Evolutionary conservation across 352 stramenopile genomes (phyloP).

Genomic region (Peronosclerospora sorghi): DNA sequence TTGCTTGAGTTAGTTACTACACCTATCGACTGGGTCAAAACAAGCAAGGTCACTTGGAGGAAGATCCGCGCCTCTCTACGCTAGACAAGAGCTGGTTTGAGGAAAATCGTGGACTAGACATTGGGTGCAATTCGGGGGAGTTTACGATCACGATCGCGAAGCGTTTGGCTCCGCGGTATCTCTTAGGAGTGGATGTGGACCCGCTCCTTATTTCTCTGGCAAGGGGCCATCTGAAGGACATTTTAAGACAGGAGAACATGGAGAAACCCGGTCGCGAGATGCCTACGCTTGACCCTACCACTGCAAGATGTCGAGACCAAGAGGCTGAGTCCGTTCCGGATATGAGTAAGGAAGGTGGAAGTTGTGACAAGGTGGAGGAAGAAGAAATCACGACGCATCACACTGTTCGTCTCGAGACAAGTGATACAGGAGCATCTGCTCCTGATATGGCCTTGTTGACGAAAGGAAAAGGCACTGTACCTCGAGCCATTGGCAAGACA

Average conservation of each 20-base stretch:
- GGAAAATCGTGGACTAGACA: slow-evolving; percentile 51
- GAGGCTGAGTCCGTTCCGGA: slow-evolving; percentile 1
- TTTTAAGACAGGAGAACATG: slow-evolving; percentile 47
- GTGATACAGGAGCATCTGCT: slow-evolving; percentile 19
- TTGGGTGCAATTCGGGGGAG: slow-evolving; percentile 78
- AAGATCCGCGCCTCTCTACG: slow-evolving; percentile 45
- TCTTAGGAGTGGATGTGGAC: slow-evolving; percentile 71
- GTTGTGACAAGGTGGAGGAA: background rate
- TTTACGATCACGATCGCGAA: slow-evolving; percentile 63
- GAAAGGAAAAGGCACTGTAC: slow-evolving; percentile 16
- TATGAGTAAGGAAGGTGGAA: background rate
- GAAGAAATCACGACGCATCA: background rate
- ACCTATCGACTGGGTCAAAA: slow-evolving; percentile 58
- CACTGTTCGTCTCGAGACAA: background rate
- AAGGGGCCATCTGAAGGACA: slow-evolving; percentile 47
- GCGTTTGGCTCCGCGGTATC: slow-evolving; percentile 33
- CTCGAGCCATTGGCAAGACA: slow-evolving; percentile 40
- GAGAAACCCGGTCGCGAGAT: slow-evolving; percentile 45
- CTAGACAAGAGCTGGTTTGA: slow-evolving; percentile 62
- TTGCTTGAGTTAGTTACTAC: slow-evolving; percentile 43
- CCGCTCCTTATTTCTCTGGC: slow-evolving; percentile 48
- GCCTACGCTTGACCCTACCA: slow-evolving; percentile 4
- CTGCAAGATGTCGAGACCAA: background rate
- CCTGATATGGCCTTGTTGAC: slow-evolving; percentile 44
- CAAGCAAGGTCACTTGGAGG: slow-evolving; percentile 30